Evolutionary conservation across 2,329 filamentous ascomycete species (phyloP), one percentile per base, ranked within the genome.

Genomic region (Trichoderma sp.): DNA sequence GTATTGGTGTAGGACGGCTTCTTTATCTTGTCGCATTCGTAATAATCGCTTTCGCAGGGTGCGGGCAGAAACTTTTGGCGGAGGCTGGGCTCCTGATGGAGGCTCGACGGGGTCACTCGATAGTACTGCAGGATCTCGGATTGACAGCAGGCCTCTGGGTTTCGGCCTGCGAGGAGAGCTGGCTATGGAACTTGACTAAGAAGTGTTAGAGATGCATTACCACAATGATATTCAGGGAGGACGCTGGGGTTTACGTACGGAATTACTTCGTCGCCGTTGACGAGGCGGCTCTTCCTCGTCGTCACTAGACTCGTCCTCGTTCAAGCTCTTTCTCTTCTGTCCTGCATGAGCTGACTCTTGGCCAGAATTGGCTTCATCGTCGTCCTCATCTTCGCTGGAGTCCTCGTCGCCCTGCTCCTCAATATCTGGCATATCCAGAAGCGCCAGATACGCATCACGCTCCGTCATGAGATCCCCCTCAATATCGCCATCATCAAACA

Each of bases 401-500:
- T 5, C 86, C 30, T 91, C 88, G 12, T 89, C 90, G 32, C 91
- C 88, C 28, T 95, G 92, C 36, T 96, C 93, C 51, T 93, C 93
- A 62, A 97, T 83, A 61, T 97, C 93, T 1, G 95, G 95, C 94
- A 99, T 98, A 74, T 94, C 92, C 60, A 93, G 86, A 66, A 98
- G 84, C n/a, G 92, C 91, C 74, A 93, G 88, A 78, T 97, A 98
- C 51, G 96, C 95, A 72, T 93, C 90, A 76, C 90, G 88, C 81
- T 98, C 94, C 1, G 84, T 84, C 14, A 81, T 82, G 39, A 99
- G 84, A 39, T 95, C 93, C 75, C 95, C 92, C 75, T 95, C 92
- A 65, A 99, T 95, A 80, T 99, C 96, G 1, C 95, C 96, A 79
- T 98, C 96, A 78, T 98, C 96, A 80, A 96, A 97, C 2, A 98